These are phyloP conservation scores for Penicillium occitanis DNA, from an alignment of 2,329 filamentous ascomycete species.

Conservation along the genomic window DNA sequence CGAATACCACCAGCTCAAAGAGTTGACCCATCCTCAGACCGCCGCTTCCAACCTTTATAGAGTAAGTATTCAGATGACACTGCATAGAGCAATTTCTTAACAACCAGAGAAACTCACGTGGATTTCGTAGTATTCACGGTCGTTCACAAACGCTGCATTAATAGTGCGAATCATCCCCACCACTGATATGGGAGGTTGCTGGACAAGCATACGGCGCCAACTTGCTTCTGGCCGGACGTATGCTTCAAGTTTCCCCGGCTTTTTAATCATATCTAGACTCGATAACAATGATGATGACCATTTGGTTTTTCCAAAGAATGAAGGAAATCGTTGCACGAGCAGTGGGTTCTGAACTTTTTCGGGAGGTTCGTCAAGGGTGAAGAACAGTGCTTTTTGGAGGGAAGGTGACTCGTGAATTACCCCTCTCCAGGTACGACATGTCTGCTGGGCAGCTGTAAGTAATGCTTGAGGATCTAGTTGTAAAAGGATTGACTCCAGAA, in stretches of 20 bases:
- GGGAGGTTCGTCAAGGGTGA: not conserved
- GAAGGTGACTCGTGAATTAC: not conserved
- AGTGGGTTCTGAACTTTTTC: not conserved
- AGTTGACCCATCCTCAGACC: not conserved
- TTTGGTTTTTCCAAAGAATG: not conserved
- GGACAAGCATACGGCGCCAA: constrained; percentile 16
- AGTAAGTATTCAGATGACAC: not conserved
- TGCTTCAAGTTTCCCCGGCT: not conserved
- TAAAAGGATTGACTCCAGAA: not conserved
- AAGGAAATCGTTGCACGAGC: not conserved
- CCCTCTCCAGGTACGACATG: not conserved
- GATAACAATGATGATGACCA: not conserved
- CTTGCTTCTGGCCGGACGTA: constrained; percentile 10
- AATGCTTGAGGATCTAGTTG: not conserved
- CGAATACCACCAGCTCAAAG: not conserved
- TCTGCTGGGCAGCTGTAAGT: not conserved
- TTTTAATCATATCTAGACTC: not conserved
- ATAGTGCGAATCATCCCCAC: not conserved
- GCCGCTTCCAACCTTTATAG: not conserved
- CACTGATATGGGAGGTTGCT: constrained; percentile 8
- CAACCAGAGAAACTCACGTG: not conserved
- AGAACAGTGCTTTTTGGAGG: not conserved
- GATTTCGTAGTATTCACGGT: not conserved
- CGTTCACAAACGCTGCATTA: not conserved
- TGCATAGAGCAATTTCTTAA: not conserved